Conservation (phyloP, 805 yeast genomes). For the Diddensiella santjacobensis region DNA sequence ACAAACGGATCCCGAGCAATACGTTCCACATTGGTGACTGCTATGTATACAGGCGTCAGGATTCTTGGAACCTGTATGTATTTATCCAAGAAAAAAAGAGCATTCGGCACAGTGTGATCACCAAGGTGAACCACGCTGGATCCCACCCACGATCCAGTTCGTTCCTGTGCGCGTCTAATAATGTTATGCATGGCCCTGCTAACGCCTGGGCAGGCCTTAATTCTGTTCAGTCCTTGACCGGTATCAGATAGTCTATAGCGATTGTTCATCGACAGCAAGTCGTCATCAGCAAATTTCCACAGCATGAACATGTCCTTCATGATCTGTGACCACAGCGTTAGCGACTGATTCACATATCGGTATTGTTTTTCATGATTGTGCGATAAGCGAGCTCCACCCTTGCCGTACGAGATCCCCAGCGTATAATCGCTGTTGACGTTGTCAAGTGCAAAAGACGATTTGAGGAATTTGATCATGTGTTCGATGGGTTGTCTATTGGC, state of each 20-base stretch:
- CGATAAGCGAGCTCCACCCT: conserved; percentile 65
- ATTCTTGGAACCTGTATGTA: conserved; percentile 77
- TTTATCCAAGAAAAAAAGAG: conserved; percentile 72
- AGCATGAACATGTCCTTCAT: conserved; percentile 73
- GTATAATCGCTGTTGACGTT: conserved; percentile 39
- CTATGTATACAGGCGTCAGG: conserved; percentile 65
- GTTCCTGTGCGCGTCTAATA: conserved; percentile 58
- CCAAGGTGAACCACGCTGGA: conserved; percentile 77
- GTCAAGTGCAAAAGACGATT: conserved; percentile 42
- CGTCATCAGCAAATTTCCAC: conserved; percentile 76
- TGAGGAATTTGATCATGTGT: conserved; percentile 54
- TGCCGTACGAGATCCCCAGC: conserved; percentile 63
- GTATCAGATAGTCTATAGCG: conserved; percentile 61
- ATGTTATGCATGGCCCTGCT: conserved; percentile 68
- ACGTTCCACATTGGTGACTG: conserved; percentile 51
- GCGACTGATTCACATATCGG: conserved; percentile 70
- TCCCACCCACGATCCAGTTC: conserved; percentile 71
- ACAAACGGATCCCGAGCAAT: conserved; percentile 48
- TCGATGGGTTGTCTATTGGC: conserved; percentile 66
- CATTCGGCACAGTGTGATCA: conserved; percentile 81
- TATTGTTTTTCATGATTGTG: conserved; percentile 72
- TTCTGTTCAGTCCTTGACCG: conserved; percentile 77
- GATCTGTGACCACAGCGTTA: conserved; percentile 70
- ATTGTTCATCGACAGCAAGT: conserved; percentile 50
- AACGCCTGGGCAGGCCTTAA: conserved; percentile 68